These are phyloP conservation scores for Tolypocladium ovalisporum DNA, from an alignment of 2,329 filamentous ascomycete genomes.

Conservation along the genomic window DNA sequence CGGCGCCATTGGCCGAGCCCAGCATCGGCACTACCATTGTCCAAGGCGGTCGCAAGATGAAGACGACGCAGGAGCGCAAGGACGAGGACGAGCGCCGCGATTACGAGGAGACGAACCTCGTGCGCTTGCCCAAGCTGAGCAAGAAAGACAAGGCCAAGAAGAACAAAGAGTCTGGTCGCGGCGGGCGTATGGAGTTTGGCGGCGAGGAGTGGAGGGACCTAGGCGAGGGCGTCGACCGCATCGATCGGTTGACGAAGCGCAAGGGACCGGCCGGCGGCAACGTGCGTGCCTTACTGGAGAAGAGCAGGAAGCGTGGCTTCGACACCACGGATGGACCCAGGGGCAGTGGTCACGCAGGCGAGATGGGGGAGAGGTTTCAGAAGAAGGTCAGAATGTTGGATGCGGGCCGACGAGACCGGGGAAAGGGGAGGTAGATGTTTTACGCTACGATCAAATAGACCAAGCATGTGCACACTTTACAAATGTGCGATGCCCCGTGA, in stretches of 20 bases:
- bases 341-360: constrained; percentile 44
- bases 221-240: constrained; percentile 76
- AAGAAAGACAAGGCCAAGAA: constrained; percentile 76
- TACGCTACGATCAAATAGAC: neutral
- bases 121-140: constrained; percentile 71
- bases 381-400: constrained; percentile 53
- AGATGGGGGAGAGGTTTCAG: constrained; percentile 65
- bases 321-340: constrained; percentile 60
- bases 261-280: constrained; percentile 45
- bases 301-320: constrained; percentile 70
- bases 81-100: constrained; percentile 68
- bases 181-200: constrained; percentile 58
- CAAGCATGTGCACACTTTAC: neutral
- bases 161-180: constrained; percentile 36
- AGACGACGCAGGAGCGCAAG: constrained; percentile 64
- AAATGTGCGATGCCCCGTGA: neutral
- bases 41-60: constrained; percentile 65
- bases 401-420: constrained; percentile 31
- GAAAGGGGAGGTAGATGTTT: constrained; percentile 25
- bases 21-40: constrained; percentile 87
- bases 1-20: constrained; percentile 71
- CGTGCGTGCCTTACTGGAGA: constrained; percentile 58
- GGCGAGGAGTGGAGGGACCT: constrained; percentile 90
- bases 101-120: constrained; percentile 91
- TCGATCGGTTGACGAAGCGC: constrained; percentile 68